Base-by-base conservation (phyloP, 1,284 basidiomycete genomes). In the Cryptococcus depauperatus region DNA sequence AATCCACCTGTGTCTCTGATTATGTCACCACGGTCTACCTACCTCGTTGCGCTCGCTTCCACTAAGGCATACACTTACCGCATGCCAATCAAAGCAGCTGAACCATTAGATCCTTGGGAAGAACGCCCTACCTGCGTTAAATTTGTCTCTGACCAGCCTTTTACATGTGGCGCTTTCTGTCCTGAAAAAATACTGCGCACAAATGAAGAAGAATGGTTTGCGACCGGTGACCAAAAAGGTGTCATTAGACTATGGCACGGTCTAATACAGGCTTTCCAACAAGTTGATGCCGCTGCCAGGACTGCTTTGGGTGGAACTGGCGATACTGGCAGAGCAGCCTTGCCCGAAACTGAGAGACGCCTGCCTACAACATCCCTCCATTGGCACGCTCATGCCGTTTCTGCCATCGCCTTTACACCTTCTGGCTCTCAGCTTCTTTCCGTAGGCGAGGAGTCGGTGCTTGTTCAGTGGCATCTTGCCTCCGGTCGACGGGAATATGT, bases 301-400 rank as follows among this genome's bases (percentile, higher is more conserved):
- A 3, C 54, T 37, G 44, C 50, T 37, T 23, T 44, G 33, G 50
- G 46, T 25, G 37, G 39, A 14, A 19, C 41, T 3, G 43, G 41
- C n/a, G 49, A 52, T 21, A 27, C 47, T 18, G 26, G 37, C 22
- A 44, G 52, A 34, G 47, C 42, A 21, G 32, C 41, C 16, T 33
- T 38, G 19, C 29, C 54, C n/a, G 57, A 61, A 19, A 54, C 49
- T 7, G 62, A 66, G 43, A 62, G 59, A 46, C 57, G 56, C 26
- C 50, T 66, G 29, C 83, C 88, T 51, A 93, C 90, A 1, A 85
- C 87, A 1, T 79, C 82, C 4, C 72, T 96, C 39, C 93, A 97
- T 69, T 99, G 95, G 95, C 95, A 99, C 64, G 85, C 93, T 0
- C 92, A 98, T 66, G 80, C 89, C 5, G 88, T 98, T n/a, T 81